These are phyloP conservation scores for Garcia nutans DNA, from an alignment of 345 rosid genomes.

Conservation along the genomic window DNA sequence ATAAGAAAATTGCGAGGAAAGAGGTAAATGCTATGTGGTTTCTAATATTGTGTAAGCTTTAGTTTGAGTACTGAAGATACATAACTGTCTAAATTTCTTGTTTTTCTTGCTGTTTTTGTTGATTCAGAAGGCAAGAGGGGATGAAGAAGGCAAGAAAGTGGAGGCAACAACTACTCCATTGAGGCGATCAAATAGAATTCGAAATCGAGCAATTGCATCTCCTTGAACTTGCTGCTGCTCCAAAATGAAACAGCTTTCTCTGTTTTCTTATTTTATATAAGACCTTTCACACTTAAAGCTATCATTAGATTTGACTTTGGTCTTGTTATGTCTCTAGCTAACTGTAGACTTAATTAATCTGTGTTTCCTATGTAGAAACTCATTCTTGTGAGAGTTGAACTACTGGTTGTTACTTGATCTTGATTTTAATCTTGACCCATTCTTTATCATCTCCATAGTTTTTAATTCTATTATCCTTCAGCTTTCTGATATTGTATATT, in stretches of 20 bases:
- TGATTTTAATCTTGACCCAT: background rate
- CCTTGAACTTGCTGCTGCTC: conserved; percentile 13
- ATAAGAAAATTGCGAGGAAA: conserved; percentile 23
- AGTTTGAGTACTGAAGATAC: no score
- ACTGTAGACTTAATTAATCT: background rate
- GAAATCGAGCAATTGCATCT: conserved; percentile 26
- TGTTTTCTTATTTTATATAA: conserved; percentile 27
- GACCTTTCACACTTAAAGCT: background rate
- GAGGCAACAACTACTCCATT: conserved; percentile 31
- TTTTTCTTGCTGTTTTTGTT: conserved; percentile 19
- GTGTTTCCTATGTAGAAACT: conserved; percentile 1
- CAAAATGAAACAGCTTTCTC: conserved; percentile 27
- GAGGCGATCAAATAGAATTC: conserved; percentile 50
- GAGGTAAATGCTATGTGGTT: conserved; percentile 7
- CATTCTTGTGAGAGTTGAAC: background rate
- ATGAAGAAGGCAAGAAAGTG: conserved; percentile 21
- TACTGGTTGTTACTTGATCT: background rate
- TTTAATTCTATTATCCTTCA: background rate
- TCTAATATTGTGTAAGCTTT: no score
- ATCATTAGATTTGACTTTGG: background rate
- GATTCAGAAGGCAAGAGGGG: conserved; percentile 24
- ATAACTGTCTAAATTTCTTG: background rate
- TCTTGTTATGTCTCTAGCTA: background rate
- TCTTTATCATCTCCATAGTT: background rate
- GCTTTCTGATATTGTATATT: background rate